Evolutionary conservation across 306 rosid genomes (phyloP), one percentile per base, ranked within the genome.

Genomic region (Inga oerstediana): DNA sequence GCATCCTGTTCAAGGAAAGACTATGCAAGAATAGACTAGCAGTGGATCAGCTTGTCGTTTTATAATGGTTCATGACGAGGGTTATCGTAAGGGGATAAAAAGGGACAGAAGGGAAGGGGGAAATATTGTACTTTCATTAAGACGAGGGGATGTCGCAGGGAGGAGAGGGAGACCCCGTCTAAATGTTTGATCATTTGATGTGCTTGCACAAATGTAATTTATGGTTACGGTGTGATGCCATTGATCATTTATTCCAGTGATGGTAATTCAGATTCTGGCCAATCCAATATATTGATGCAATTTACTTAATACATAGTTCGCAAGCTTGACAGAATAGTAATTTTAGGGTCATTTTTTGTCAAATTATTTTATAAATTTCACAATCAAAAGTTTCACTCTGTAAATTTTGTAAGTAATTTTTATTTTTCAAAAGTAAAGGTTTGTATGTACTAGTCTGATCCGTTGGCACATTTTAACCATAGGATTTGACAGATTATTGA

Each of bases 1-100:
- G 48, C 97, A 71, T 88, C 97, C 22, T 94, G 96, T 9, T 85
- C 89, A 82, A 90, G 97, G 85, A 96, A 96, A 84, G 99, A 95
- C 91, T 89, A 89, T 78, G 96, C 94, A 83, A 89, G 98, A 87
- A 92, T 95, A 80, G 82, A 80, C 88, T 96, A 85, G 89, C 62
- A 44, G 77, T 86, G 88, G 65, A 86, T 77, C 86, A 82, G 74
- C 80, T 39, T 74, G 82, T 48, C 27, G 13, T 69, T 72, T 74
- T 78, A 34, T 78, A 79, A 35, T 77, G 80, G 86, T 80, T 84
- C 84, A 64, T 82, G 75, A 84, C 79, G 81, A 82, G 86, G 79
- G 83, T 76, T 81, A 85, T 84, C 83, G 83, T 70, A 37, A 76
- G 64, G 70, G 66, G 49, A 13, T 14, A 12, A 34, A 51, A 77